These are phyloP conservation scores for Aspergillus piperis DNA, from an alignment of 2,329 filamentous ascomycete genomes.

Conservation along the genomic window DNA sequence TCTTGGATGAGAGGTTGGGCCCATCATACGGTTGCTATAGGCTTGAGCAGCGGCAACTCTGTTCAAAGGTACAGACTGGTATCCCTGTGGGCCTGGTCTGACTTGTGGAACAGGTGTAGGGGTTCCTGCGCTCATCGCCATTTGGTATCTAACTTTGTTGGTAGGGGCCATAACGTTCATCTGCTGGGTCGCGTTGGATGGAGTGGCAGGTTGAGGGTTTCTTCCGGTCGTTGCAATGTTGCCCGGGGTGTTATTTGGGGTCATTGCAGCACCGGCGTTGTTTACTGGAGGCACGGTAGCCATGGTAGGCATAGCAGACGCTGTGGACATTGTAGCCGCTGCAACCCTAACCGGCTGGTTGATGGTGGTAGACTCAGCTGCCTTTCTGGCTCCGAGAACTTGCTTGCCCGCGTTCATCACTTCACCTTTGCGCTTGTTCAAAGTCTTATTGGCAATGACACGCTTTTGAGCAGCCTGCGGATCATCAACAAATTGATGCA, in stretches of 20 bases:
- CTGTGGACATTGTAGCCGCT: not conserved
- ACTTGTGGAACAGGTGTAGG: not conserved
- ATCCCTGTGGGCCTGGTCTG: not conserved
- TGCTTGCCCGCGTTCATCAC: slow-evolving; percentile 37
- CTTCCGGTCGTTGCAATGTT: not conserved
- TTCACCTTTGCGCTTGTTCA: slow-evolving; percentile 36
- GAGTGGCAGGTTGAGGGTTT: not conserved
- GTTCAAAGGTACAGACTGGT: too few relatives aligned
- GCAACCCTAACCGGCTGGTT: not conserved
- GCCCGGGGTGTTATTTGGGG: not conserved
- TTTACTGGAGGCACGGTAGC: too few relatives aligned
- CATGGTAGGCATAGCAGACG: too few relatives aligned
- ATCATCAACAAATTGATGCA: slow-evolving; percentile 40
- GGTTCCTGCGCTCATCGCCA: not conserved
- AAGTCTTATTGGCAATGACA: slow-evolving; percentile 34
- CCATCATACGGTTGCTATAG: slow-evolving; percentile 2
- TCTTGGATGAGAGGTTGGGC: slow-evolving; percentile 7
- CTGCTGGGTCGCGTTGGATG: not conserved
- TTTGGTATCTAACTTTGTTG: not conserved
- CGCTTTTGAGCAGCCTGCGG: slow-evolving; percentile 31
- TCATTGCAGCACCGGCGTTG: not conserved
- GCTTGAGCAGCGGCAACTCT: not conserved
- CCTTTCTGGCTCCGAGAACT: slow-evolving; percentile 15
- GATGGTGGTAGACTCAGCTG: not conserved
- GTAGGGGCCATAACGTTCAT: not conserved